Base-by-base conservation (phyloP, 768 basidiomycete species). In the Clitopilus passeckerianus region DNA sequence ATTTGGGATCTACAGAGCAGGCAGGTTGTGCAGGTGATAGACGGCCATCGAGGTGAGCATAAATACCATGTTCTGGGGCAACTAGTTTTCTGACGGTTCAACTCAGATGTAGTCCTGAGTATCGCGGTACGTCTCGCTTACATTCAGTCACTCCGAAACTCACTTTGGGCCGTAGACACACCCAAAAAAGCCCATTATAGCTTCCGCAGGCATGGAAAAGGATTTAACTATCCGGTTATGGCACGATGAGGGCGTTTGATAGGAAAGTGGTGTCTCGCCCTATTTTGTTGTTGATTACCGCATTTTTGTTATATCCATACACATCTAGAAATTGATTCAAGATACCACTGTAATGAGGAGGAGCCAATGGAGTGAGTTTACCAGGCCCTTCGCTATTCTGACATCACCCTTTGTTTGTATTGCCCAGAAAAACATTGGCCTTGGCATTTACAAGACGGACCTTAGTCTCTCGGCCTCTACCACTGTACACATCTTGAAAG, bases 1-100 rank as follows among this genome's bases (percentile, higher is more conserved):
- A 77, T 97, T 30, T 97, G 94, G 93, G 91, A 97, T 69, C 69
- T 98, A 56, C 92, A 95, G 71, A 86, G 84, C 7, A 80, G 93
- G 22, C 79, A 90, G 67, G 74, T 95, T 6, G 73, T 87, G 34
- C 93, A 96, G 68, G 71, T 83, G 12, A 75, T 91, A 12, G 85
- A 91, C 62, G 89, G 91, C 1, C 94, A 95, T 72, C 80, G 87
- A 75, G 94, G 92, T 93, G 60, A 50, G 71, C 23, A 24, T 44
- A 53, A 12, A 23, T 61, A n/a, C 50, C n/a, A 24, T 37, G 27
- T 58, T 12, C 54, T 60, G 7, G n/a, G 27, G 27, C 27, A 30
- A 4, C 27, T 30, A 30, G 27, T 30, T 30, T 7, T 30, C 27
- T 30, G 27, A 30, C 27, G 3, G 27, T 30, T 30, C 27, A 30